Percentiles rank a stretch among this genome's conserved stretches.
phyloP scores from a whole-genome alignment of 208 protist genomes.

The Trypanosoma conorhini region DNA sequence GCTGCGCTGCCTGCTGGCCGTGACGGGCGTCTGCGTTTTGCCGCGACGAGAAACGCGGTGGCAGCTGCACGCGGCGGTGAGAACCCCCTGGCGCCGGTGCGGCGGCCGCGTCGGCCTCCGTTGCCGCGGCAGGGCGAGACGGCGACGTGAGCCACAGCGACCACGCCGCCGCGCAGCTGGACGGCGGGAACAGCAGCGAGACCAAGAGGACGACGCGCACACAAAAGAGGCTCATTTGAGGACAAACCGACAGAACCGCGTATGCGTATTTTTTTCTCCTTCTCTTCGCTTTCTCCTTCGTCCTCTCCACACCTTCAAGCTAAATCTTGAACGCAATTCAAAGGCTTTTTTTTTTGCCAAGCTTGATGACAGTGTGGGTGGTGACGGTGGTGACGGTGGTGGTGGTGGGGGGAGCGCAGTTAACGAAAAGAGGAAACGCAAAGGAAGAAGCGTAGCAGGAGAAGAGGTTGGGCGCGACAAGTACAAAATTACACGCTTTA shows the following conservation, averaged over 20 bases:
- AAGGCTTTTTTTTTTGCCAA: not conserved
- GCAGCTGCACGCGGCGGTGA: not conserved
- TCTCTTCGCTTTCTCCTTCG: not conserved
- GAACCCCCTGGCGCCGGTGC: not conserved
- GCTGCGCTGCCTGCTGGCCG: not conserved
- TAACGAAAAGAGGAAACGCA: not conserved
- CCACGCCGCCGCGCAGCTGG: constrained; percentile 3
- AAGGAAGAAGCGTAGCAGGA: not conserved
- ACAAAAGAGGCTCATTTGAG: not conserved
- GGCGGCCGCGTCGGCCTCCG: not conserved
- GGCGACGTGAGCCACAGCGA: constrained; percentile 8
- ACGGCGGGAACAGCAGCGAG: constrained; percentile 6
- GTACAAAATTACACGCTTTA: not conserved
- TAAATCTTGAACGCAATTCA: not conserved
- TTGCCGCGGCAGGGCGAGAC: not conserved
- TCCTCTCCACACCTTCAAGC: not conserved
- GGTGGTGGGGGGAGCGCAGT: too few species aligned
- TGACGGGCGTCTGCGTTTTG: not conserved
- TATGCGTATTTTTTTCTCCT: not conserved
- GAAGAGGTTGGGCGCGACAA: too few species aligned
- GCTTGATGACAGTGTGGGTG: too few species aligned
- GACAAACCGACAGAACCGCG: not conserved
- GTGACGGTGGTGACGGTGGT: too few species aligned
- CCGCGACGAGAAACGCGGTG: not conserved
- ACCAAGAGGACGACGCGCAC: not conserved